Evolutionary conservation across 169 alveolate species (phyloP).

Genomic region (Plasmodium malariae): DNA sequence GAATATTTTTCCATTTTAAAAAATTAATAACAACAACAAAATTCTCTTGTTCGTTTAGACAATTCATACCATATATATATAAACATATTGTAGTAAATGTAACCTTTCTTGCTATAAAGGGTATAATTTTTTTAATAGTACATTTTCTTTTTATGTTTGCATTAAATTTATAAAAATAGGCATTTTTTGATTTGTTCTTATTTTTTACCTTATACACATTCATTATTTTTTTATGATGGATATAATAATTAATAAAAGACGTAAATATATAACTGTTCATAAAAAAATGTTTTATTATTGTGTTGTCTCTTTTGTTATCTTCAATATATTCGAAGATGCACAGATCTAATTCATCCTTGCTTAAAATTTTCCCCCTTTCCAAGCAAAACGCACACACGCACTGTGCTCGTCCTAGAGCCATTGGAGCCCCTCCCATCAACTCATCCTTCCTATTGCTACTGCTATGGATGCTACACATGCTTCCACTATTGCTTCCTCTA

Average conservation of each 20-base stretch:
- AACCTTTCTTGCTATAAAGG: slow-evolving; percentile 19
- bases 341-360: slow-evolving; percentile 31
- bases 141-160: neutral
- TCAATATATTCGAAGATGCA: slow-evolving; percentile 30
- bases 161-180: slow-evolving; percentile 22
- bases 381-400: slow-evolving; percentile 38
- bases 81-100: slow-evolving; percentile 28
- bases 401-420: no score
- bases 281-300: slow-evolving; percentile 41
- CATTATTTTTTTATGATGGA: slow-evolving; percentile 24
- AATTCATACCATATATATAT: slow-evolving; percentile 32
- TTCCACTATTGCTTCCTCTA: no score
- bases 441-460: neutral
- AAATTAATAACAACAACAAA: slow-evolving; percentile 23
- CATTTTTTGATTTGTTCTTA: neutral
- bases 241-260: slow-evolving; percentile 27
- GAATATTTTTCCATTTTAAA: slow-evolving; percentile 46
- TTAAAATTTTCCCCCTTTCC: slow-evolving; percentile 12
- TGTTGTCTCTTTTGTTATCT: slow-evolving; percentile 38
- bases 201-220: neutral
- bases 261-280: slow-evolving; percentile 44
- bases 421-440: slow-evolving; percentile 1
- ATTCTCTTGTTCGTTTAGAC: slow-evolving; percentile 25
- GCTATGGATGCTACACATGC: no score
- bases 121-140: slow-evolving; percentile 12